These are phyloP conservation scores for Plantago coronopus DNA, from an alignment of 305 asterid species.

Conservation along the genomic window DNA sequence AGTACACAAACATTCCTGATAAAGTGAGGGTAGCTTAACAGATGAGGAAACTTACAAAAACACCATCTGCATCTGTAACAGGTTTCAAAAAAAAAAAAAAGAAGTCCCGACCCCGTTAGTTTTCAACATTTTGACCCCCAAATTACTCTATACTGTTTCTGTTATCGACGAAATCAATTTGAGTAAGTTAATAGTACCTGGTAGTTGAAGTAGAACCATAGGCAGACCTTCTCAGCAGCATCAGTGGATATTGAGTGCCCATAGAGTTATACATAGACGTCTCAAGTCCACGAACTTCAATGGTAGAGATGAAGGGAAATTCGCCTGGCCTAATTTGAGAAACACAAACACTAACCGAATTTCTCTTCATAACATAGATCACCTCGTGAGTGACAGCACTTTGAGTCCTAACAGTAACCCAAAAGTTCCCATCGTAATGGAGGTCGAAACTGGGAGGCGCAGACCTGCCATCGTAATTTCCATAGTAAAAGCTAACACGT, in stretches of 20 bases:
- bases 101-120: too few species aligned
- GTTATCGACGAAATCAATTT: too few species aligned
- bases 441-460: slow-evolving; percentile 61
- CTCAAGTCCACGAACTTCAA: slow-evolving; percentile 52
- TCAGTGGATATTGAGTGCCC: slow-evolving; percentile 28
- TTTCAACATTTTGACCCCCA: too few species aligned
- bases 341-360: slow-evolving; percentile 41
- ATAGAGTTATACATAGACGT: slow-evolving; percentile 28
- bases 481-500: slow-evolving; percentile 63
- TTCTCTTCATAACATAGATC: slow-evolving; percentile 30
- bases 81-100: too few species aligned
- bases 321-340: slow-evolving; percentile 37
- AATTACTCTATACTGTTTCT: too few species aligned
- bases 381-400: slow-evolving; percentile 33
- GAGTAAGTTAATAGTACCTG: slow-evolving; percentile 28
- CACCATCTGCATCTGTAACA: too few species aligned
- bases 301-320: slow-evolving; percentile 57
- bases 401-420: slow-evolving; percentile 36
- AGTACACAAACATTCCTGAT: neutral
- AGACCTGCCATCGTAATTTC: slow-evolving; percentile 57
- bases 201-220: slow-evolving; percentile 43
- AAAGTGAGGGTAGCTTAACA: neutral
- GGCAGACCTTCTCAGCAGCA: slow-evolving; percentile 35
- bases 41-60: too few species aligned
- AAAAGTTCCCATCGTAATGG: slow-evolving; percentile 47